Conservation (phyloP, 1,284 basidiomycete species). For the Irpex sp. region DNA sequence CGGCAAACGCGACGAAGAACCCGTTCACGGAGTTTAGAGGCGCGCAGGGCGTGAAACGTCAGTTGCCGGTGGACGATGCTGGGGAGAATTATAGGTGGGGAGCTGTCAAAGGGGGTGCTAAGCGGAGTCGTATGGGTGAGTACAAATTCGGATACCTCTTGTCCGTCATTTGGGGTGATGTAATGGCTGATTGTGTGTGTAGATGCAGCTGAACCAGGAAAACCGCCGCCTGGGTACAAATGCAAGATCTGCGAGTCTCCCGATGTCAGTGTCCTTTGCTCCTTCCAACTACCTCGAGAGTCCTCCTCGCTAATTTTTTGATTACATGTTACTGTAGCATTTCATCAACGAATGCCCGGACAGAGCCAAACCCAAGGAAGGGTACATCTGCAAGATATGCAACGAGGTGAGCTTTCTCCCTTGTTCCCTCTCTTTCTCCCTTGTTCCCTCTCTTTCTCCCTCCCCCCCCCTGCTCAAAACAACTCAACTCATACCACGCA, state of each 20-base stretch:
- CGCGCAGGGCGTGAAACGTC: slow-evolving; percentile 45
- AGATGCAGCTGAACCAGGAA: too few species aligned
- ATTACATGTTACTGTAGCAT: too few species aligned
- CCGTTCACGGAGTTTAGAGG: slow-evolving; percentile 50
- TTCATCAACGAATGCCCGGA: slow-evolving; percentile 74
- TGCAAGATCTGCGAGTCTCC: slow-evolving; percentile 72
- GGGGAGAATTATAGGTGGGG: slow-evolving; percentile 69
- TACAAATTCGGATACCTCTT: too few species aligned
- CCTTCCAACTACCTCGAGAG: too few species aligned
- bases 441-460: too few species aligned
- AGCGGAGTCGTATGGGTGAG: slow-evolving; percentile 42
- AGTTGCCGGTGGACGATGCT: slow-evolving; percentile 28
- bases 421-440: too few species aligned
- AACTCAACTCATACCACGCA: too few species aligned
- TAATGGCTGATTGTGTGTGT: too few species aligned
- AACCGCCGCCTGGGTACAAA: slow-evolving; percentile 66
- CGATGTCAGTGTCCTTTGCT: slow-evolving; percentile 64
- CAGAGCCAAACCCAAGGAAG: slow-evolving; percentile 68
- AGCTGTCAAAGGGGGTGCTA: slow-evolving; percentile 43
- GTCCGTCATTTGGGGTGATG: too few species aligned
- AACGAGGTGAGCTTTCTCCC: slow-evolving; percentile 39
- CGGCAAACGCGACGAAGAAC: slow-evolving; percentile 66
- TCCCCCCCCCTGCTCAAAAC: too few species aligned
- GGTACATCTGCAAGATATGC: slow-evolving; percentile 84
- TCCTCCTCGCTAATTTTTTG: too few species aligned